phyloP scores from a whole-genome alignment of 306 rosid species.

The Adenanthera pavonina region DNA sequence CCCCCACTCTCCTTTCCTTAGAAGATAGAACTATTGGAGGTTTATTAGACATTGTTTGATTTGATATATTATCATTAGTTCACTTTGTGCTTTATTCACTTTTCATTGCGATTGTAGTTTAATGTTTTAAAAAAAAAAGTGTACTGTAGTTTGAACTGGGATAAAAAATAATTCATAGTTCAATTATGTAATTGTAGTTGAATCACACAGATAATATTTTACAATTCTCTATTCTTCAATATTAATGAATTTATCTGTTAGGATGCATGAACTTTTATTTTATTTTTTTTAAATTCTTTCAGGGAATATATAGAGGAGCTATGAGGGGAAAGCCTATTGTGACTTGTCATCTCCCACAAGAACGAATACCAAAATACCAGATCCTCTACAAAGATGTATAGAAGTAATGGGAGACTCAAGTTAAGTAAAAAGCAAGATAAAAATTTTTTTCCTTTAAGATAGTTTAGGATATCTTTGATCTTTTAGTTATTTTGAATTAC shows the following conservation, averaged over 20 bases:
- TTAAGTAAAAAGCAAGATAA: too few species aligned
- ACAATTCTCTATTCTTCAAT: background rate
- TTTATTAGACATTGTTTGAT: background rate
- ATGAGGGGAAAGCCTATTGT: constrained; percentile 5
- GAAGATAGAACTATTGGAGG: background rate
- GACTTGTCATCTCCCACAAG: background rate
- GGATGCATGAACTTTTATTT: background rate
- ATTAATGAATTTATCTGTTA: background rate
- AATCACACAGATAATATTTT: background rate
- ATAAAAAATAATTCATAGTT: background rate
- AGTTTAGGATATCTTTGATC: too few species aligned
- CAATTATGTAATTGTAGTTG: background rate
- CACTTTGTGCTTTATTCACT: constrained; percentile 1
- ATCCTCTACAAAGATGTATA: background rate
- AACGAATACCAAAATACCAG: constrained; percentile 9
- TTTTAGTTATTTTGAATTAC: too few species aligned
- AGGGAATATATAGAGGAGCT: background rate
- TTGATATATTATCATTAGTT: background rate
- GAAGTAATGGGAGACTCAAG: background rate
- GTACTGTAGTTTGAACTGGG: background rate
- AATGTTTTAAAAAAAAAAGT: background rate
- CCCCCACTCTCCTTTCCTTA: background rate
- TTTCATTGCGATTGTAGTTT: constrained; percentile 13
- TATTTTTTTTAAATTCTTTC: background rate
- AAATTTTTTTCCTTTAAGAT: too few species aligned